A percentile compares a stretch with the other conserved stretches of the same genome.
Evolutionary conservation across 2,329 filamentous ascomycete species (phyloP).

Genomic region (Eurotiales sp.): DNA sequence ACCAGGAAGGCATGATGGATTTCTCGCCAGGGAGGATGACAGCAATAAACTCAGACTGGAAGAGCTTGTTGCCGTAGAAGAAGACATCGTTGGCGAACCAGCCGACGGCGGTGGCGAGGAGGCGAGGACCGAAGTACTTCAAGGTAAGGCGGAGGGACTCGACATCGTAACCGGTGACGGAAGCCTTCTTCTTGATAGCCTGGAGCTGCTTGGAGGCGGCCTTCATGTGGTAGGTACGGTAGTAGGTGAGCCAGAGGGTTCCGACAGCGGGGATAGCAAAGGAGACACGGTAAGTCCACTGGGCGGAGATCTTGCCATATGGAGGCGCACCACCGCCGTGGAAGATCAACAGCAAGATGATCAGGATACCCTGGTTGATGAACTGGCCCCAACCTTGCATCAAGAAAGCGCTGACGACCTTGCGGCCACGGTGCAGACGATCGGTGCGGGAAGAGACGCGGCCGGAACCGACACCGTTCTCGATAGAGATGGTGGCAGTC

Average conservation of each 20-base stretch:
- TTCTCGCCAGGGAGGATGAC: constrained; percentile 67
- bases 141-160: constrained; percentile 74
- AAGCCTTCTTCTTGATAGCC: constrained; percentile 76
- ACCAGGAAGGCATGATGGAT: constrained; percentile 81
- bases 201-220: constrained; percentile 78
- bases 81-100: constrained; percentile 99
- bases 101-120: constrained; percentile 78
- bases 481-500: constrained; percentile 92
- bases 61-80: constrained; percentile 99
- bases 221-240: constrained; percentile 92
- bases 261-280: constrained; percentile 89
- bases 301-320: constrained; percentile 71
- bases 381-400: constrained; percentile 99
- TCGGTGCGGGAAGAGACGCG: constrained; percentile 88
- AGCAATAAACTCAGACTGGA: constrained; percentile 84
- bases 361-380: constrained; percentile 85
- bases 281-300: constrained; percentile 88
- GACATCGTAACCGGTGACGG: constrained; percentile 91
- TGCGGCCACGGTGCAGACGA: constrained; percentile 89
- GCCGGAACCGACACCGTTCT: constrained; percentile 80
- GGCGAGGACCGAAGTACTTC: constrained; percentile 77
- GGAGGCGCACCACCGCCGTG: constrained; percentile 71
- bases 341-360: constrained; percentile 82
- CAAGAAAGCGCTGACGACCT: constrained; percentile 91
- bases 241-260: constrained; percentile 93